These are phyloP conservation scores for Gossypium laxum DNA, from an alignment of 441 rosid species.

Conservation along the genomic window DNA sequence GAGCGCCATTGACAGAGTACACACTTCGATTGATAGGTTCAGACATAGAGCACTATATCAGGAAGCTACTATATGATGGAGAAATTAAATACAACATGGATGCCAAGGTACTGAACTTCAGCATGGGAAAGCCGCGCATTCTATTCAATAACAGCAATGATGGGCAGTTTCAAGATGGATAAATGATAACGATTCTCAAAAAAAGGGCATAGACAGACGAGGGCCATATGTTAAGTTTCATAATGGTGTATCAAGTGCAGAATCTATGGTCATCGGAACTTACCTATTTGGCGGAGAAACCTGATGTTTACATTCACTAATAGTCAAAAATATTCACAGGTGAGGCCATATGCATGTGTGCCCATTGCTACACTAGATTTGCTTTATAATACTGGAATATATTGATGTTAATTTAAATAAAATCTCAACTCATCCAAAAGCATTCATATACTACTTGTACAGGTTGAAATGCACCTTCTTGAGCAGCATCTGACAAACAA, in stretches of 20 bases:
- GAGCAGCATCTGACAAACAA: constrained; percentile 25
- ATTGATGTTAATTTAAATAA: neutral
- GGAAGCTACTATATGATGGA: constrained; percentile 74
- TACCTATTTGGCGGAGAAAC: neutral
- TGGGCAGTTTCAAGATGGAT: constrained; percentile 29
- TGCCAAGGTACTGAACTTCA: constrained; percentile 71
- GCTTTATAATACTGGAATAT: neutral
- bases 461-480: constrained; percentile 37
- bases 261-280: neutral
- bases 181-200: constrained; percentile 10
- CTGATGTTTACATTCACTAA: neutral
- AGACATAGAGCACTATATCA: constrained; percentile 78
- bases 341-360: neutral
- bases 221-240: neutral
- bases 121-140: constrained; percentile 85
- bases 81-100: constrained; percentile 61
- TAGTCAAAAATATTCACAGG: neutral
- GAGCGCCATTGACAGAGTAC: constrained; percentile 85
- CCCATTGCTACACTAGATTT: neutral
- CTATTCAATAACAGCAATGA: constrained; percentile 35
- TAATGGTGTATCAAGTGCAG: neutral
- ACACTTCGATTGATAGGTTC: constrained; percentile 83
- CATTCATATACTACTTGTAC: constrained; percentile 11
- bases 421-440: neutral
- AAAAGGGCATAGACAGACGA: neutral